Evolutionary conservation across 2,329 filamentous ascomycete species (phyloP).

Genomic region (Leptographium flavum): DNA sequence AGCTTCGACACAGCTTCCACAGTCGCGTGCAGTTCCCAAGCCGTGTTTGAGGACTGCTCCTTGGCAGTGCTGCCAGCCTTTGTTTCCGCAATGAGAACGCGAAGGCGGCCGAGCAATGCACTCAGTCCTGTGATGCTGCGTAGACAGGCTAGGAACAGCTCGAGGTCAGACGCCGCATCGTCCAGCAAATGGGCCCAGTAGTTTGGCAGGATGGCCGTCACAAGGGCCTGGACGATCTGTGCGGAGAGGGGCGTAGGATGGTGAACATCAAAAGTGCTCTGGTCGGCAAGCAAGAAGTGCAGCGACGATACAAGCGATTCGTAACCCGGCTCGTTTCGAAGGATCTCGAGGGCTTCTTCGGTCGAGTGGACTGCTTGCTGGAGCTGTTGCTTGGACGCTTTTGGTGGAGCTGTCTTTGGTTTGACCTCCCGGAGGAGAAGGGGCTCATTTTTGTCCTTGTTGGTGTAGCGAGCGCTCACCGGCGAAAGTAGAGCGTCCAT

Average conservation of each 20-base stretch:
- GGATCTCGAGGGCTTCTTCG: conserved; percentile 41
- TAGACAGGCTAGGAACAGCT: conserved; percentile 48
- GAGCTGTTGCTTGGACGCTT: not conserved
- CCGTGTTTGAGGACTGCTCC: conserved; percentile 16
- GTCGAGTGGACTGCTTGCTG: conserved; percentile 15
- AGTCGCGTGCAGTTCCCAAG: conserved; percentile 28
- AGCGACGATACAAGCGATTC: conserved; percentile 39
- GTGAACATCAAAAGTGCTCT: conserved; percentile 37
- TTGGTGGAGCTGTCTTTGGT: not conserved
- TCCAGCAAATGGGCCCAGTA: conserved; percentile 59
- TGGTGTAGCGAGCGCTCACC: conserved; percentile 35
- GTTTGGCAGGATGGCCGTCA: conserved; percentile 62
- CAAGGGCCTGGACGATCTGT: conserved; percentile 61
- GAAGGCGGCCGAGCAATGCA: conserved; percentile 57
- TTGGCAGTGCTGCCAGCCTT: conserved; percentile 18
- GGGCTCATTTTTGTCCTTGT: conserved; percentile 22
- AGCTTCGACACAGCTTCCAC: conserved; percentile 29
- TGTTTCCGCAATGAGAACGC: conserved; percentile 40
- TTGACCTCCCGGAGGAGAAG: conserved; percentile 23
- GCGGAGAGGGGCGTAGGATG: conserved; percentile 53
- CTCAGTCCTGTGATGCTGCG: conserved; percentile 65
- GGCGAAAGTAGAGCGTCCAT: conserved; percentile 45
- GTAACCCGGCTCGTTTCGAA: conserved; percentile 50
- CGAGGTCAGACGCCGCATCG: conserved; percentile 20
- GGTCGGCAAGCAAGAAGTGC: conserved; percentile 28